A percentile compares a stretch with the other conserved stretches of the same genome.
Conservation (phyloP, 352 stramenopile genomes). For the Peronospora destructor region DNA sequence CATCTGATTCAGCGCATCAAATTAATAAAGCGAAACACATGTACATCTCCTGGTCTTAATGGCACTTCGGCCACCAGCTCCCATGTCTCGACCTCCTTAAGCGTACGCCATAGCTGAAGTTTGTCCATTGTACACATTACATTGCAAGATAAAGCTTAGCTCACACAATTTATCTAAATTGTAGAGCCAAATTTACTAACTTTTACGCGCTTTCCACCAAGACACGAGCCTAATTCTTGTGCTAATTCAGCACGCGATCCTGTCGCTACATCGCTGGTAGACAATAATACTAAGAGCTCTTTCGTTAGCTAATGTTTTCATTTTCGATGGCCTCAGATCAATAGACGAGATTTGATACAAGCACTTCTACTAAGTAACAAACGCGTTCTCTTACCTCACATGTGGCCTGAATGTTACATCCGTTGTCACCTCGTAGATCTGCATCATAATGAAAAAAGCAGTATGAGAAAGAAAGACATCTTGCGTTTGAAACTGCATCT, state of each 20-base stretch:
- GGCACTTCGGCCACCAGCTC: conserved; percentile 30
- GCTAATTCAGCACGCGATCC: conserved; percentile 27
- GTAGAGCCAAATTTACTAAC: conserved; percentile 15
- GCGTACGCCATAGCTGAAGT: conserved; percentile 54
- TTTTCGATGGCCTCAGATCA: too few species aligned
- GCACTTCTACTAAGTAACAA: neutral
- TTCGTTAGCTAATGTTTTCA: neutral
- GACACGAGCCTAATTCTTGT: conserved; percentile 32
- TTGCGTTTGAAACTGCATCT: too few species aligned
- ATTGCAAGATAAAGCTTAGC: neutral
- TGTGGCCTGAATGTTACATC: conserved; percentile 55
- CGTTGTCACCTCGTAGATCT: conserved; percentile 34
- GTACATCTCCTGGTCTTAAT: neutral
- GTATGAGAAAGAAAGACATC: neutral
- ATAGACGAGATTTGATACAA: too few species aligned
- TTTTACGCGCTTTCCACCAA: conserved; percentile 30
- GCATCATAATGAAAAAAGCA: neutral
- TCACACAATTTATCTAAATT: too few species aligned
- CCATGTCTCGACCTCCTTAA: conserved; percentile 36
- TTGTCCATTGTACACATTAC: conserved; percentile 20
- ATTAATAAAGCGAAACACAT: too few species aligned
- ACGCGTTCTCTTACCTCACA: conserved; percentile 35
- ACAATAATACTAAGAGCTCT: conserved; percentile 27
- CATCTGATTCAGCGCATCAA: too few species aligned
- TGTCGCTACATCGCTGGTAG: conserved; percentile 42